Evolutionary conservation across 768 basidiomycete genomes (phyloP).

Genomic region (Hortiboletus campestris): DNA sequence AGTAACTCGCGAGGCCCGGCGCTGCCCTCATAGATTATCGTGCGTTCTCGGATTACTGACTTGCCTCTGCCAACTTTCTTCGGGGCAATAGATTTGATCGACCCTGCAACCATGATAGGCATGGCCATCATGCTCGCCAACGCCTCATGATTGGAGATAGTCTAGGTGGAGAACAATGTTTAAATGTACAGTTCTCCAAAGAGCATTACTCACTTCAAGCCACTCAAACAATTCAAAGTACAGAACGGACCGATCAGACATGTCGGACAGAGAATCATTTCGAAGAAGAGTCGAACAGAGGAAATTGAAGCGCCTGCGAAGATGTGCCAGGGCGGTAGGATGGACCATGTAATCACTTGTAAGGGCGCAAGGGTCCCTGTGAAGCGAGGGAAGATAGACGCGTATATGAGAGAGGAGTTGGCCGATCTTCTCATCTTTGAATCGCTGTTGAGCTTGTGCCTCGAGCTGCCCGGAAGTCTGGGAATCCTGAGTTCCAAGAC

Average conservation of each 20-base stretch:
- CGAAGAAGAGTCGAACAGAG: slow-evolving; percentile 82
- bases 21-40: slow-evolving; percentile 86
- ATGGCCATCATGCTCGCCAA: slow-evolving; percentile 95
- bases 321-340: slow-evolving; percentile 87
- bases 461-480: slow-evolving; percentile 80
- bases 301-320: slow-evolving; percentile 87
- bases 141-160: slow-evolving; percentile 90
- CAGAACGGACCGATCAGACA: slow-evolving; percentile 82
- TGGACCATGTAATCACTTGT: slow-evolving; percentile 92
- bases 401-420: slow-evolving; percentile 68
- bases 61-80: slow-evolving; percentile 48
- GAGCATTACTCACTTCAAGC: slow-evolving; percentile 65
- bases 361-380: slow-evolving; percentile 70
- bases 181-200: neutral
- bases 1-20: slow-evolving; percentile 88
- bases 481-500: slow-evolving; percentile 4
- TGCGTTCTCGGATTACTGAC: slow-evolving; percentile 69
- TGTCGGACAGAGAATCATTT: slow-evolving; percentile 91
- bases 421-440: slow-evolving; percentile 73
- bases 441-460: slow-evolving; percentile 68
- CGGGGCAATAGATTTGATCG: slow-evolving; percentile 61
- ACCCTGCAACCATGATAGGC: slow-evolving; percentile 87
- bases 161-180: slow-evolving; percentile 44
- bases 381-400: slow-evolving; percentile 79
- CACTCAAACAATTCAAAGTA: slow-evolving; percentile 91